Evolutionary conservation across 2,329 filamentous ascomycete species (phyloP), one percentile per base, ranked within the genome.

Genomic region (Zasmidium angulare): DNA sequence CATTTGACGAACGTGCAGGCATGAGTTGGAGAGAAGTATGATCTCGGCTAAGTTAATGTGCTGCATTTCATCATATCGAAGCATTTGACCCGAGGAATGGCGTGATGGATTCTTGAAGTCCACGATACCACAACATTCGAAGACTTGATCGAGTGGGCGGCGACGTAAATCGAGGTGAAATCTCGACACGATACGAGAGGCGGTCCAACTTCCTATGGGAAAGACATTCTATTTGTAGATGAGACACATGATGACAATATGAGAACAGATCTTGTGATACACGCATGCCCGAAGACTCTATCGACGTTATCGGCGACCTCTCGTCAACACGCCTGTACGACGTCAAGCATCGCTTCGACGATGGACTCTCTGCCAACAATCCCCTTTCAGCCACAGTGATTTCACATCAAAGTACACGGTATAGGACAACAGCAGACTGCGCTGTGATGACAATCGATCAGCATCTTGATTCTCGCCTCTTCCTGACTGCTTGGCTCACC

Each of bases 21-120:
- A 68, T 71, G 64, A 70, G 65, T 9, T 71, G 69, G 69, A 65
- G 65, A 60, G 75, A 78, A 31, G 76, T 79, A 4, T 78, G 61
- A 71, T 49, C 17, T n/a, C 21, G 43, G 20, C 24, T 31, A 23
- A 24, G 12, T 7, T 12, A n/a, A 3, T 52, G 3, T 52, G 9
- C 17, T 21, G 21, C 17, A 31, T 26, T 21, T 24, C 31, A 23
- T 3, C 21, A 52, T 31, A 52, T 26, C 3, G 22, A 21, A 22
- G 9, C 26, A 47, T 52, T n/a, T 26, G 36, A 43, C 3, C 3
- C 3, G 36, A 7, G 36, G n/a, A 3, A 43, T 43, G 36, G n/a
- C 3, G 36, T 3, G 12, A 17, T 10, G 36, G 7, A 19, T 9
- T 17, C n/a, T 29, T 11, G 11, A 4, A 29, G 11, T 29, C 6